These are phyloP conservation scores for Colletotrichum noveboracense DNA, from an alignment of 2,329 filamentous ascomycete species.

Conservation along the genomic window DNA sequence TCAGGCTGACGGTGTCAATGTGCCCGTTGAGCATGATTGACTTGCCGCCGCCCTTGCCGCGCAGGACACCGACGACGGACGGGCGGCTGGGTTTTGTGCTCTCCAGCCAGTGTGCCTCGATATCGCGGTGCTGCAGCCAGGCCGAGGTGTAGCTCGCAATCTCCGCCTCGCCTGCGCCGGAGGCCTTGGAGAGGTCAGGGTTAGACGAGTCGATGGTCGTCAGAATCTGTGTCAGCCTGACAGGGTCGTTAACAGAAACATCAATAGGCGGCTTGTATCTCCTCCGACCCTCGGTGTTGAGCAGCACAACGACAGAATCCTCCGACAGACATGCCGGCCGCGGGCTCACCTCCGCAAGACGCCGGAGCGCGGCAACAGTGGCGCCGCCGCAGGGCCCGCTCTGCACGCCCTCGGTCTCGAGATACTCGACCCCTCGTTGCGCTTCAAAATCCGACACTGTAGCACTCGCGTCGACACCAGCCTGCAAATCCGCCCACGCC, in stretches of 20 bases:
- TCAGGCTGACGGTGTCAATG: conserved; percentile 55
- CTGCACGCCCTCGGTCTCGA: conserved; percentile 51
- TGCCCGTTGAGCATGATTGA: conserved; percentile 59
- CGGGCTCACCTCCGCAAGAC: conserved; percentile 36
- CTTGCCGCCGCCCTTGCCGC: conserved; percentile 51
- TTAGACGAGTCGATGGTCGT: conserved; percentile 56
- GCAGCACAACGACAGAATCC: conserved; percentile 66
- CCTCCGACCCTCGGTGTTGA: conserved; percentile 69
- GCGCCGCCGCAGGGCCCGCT: conserved; percentile 70
- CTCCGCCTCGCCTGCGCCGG: conserved; percentile 49
- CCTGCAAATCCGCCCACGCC: conserved; percentile 66
- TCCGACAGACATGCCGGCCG: conserved; percentile 39
- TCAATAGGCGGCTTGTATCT: conserved; percentile 52
- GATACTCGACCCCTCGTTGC: conserved; percentile 61
- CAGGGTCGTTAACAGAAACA: conserved; percentile 45
- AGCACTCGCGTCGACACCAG: conserved; percentile 64
- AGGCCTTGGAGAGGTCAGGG: conserved; percentile 42
- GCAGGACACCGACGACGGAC: conserved; percentile 53
- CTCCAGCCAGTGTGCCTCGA: conserved; percentile 57
- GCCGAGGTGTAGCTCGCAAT: conserved; percentile 51
- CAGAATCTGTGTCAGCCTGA: conserved; percentile 47
- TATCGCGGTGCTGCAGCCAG: conserved; percentile 56
- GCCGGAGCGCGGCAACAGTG: conserved; percentile 59
- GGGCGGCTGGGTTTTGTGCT: conserved; percentile 46
- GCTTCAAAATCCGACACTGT: conserved; percentile 67